Evolutionary conservation across 2,329 filamentous ascomycete genomes (phyloP).

Genomic region (Hypoxylon sp.): DNA sequence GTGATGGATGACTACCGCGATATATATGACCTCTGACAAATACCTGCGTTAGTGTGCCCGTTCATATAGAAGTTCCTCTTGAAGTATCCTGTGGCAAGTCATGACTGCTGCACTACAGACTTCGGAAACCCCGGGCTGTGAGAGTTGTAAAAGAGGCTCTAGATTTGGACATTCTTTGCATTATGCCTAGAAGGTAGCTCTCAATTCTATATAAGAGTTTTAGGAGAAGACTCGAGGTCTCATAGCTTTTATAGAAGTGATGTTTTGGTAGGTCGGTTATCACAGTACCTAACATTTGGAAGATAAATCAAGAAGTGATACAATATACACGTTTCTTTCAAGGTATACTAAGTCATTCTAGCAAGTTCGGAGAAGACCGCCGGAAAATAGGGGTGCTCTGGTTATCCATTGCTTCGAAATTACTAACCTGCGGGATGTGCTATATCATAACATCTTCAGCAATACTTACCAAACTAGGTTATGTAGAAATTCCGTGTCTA

Average conservation of each 20-base stretch:
- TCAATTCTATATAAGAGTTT: background rate
- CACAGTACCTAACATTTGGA: background rate
- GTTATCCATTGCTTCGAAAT: no score
- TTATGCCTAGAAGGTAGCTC: no score
- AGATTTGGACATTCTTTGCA: background rate
- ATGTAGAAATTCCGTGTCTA: no score
- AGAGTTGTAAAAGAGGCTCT: background rate
- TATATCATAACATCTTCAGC: background rate
- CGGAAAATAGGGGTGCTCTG: background rate
- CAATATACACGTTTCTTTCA: no score
- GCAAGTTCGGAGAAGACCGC: background rate
- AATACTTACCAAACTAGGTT: background rate
- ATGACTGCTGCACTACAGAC: background rate
- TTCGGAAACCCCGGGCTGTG: background rate
- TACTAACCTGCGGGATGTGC: background rate
- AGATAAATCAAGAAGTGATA: background rate
- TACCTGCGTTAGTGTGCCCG: background rate
- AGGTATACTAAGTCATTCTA: no score
- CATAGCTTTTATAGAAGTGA: no score
- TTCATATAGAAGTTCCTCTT: background rate
- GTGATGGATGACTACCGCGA: background rate
- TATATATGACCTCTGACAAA: conserved; percentile 19
- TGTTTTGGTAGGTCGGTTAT: no score
- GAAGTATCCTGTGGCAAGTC: background rate
- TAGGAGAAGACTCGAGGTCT: background rate